These are phyloP conservation scores for Heracleum sosnowskyi DNA, from an alignment of 129 eudicot species.

Conservation along the genomic window DNA sequence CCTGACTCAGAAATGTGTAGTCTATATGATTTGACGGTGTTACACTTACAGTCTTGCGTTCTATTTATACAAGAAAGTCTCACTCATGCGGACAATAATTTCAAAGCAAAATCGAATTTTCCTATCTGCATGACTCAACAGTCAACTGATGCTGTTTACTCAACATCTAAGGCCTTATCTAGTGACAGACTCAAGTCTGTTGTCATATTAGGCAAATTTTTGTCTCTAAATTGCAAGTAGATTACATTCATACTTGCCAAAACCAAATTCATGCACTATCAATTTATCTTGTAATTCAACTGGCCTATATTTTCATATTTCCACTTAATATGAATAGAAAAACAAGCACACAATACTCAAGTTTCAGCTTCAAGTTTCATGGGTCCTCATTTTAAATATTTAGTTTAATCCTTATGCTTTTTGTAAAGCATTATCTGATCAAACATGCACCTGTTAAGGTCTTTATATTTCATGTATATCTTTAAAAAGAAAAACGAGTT, in stretches of 20 bases:
- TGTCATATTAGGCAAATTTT: not conserved
- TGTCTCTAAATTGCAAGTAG: not conserved
- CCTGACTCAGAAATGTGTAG: too few species aligned
- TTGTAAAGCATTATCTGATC: too few species aligned
- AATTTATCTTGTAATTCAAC: not conserved
- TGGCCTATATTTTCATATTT: not conserved
- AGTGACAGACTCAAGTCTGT: not conserved
- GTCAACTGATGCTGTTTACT: too few species aligned
- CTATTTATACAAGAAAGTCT: conserved; percentile 8
- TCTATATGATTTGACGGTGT: not conserved
- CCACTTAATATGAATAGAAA: not conserved
- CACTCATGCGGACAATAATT: not conserved
- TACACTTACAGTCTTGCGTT: not conserved
- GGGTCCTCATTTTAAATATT: too few species aligned
- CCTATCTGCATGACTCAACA: not conserved
- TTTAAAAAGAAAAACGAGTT: not conserved
- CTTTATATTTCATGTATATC: not conserved
- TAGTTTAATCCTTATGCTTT: too few species aligned
- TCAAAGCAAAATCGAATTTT: conserved; percentile 1
- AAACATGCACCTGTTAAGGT: not conserved
- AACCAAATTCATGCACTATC: not conserved
- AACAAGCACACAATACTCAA: not conserved
- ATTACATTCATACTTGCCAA: not conserved
- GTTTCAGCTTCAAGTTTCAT: not conserved
- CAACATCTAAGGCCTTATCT: too few species aligned